Conservation (phyloP, 1,284 basidiomycete species). For the Ganoderma lingzhi region DNA sequence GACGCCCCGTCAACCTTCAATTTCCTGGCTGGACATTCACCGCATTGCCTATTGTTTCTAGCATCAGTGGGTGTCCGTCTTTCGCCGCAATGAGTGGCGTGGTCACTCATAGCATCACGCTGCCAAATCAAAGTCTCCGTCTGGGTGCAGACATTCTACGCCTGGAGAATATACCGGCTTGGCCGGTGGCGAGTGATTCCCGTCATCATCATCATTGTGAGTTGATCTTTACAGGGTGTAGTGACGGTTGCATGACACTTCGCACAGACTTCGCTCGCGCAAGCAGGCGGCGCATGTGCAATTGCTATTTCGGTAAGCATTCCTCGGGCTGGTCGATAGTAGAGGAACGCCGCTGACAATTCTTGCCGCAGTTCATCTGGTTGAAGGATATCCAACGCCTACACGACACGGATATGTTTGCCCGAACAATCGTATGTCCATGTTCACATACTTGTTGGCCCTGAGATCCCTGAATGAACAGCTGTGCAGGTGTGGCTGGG, state of each 20-base stretch:
- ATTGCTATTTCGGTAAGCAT: slow-evolving; percentile 15
- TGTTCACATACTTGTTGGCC: neutral
- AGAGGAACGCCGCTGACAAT: neutral
- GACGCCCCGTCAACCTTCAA: slow-evolving; percentile 14
- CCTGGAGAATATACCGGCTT: slow-evolving; percentile 18
- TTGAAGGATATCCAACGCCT: slow-evolving; percentile 13
- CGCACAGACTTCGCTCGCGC: slow-evolving; percentile 18
- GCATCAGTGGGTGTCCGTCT: slow-evolving; percentile 2
- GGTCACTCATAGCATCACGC: neutral
- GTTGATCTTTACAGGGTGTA: neutral
- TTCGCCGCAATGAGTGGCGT: neutral
- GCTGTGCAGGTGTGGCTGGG: slow-evolving; percentile 14
- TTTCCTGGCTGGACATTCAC: slow-evolving; percentile 21
- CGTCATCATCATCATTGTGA: slow-evolving; percentile 13
- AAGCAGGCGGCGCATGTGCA: slow-evolving; percentile 16
- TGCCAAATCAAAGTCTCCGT: slow-evolving; percentile 4
- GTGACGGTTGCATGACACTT: neutral
- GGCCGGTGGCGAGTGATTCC: slow-evolving; percentile 15
- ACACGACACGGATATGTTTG: slow-evolving; percentile 18
- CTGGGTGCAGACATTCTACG: slow-evolving; percentile 20
- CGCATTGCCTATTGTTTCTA: slow-evolving; percentile 16
- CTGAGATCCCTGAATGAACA: neutral
- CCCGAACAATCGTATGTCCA: slow-evolving; percentile 11
- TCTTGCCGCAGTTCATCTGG: slow-evolving; percentile 8
- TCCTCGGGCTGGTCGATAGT: neutral